Base-by-base conservation (phyloP, 371 early-diverging fungal genomes). In the Zopfochytrium polystomum region DNA sequence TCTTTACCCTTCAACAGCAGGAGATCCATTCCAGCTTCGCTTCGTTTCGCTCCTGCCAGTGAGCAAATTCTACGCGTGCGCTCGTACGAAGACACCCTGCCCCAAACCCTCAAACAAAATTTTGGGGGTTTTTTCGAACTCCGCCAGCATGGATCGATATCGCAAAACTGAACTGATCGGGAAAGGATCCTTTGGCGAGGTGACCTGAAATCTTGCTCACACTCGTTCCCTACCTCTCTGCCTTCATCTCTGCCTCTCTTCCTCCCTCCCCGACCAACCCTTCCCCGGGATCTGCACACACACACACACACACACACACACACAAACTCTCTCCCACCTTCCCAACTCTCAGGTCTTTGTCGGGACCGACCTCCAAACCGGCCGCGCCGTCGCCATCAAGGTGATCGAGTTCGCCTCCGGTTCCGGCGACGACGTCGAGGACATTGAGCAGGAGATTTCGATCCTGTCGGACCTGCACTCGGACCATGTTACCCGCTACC, bases 371-470 rank as follows among this genome's bases (percentile, higher is more conserved):
- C 48, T 42, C 23, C 31, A 38, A 3, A 71, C 71, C 20, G 60
- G 59, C 18, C 30, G 50, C 13, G 44, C 63, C 2, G 75, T 81
- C 15, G 81, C 81, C 7, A 76, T 81, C 53, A 81, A 81, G 57
- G 68, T 78, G 11, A 73, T 81, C 27, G 77, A 79, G 63, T 66
- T 81, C 34, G 79, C 77, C 49, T 20, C 23, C 72, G 80, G 86
- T 63, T 90, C 93, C 30, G 95, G 93, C 65, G 96, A 96, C 69
- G 95, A 95, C 63, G 93, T 98, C 62, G 96, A 95, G 55, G 98
- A 96, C 74, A 95, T 97, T 67, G 92, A 91, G 65, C 90, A 91
- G 65, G 98, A 98, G 69, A 96, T 96, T 68, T 82, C 86, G 43
- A 93, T 98, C 57, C 79, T 98, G 18, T 88, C 93, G 18, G 93